Evolutionary conservation across 768 basidiomycete genomes (phyloP), one percentile per base, ranked within the genome.

Genomic region (Lentinula guzmanii): DNA sequence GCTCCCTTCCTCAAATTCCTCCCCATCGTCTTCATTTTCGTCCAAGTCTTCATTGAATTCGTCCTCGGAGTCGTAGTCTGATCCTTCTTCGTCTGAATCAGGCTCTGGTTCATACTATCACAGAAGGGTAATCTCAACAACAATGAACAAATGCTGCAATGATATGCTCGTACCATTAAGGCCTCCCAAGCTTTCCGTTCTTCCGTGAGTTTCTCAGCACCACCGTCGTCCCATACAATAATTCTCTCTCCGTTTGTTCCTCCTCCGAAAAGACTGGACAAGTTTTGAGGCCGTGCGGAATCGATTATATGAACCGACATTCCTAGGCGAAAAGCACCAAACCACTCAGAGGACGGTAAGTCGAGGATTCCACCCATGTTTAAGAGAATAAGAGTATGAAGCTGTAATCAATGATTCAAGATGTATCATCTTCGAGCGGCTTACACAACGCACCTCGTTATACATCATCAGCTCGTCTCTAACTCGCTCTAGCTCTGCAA

Each of bases 191-290:
- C 90, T 67, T 85, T 86, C 68, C 82, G 81, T 67, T 93, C 87
- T 48, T 89, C 83, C 41, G 77, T 76, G 66, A 96, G 76, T 61
- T 79, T 79, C 60, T 87, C 86, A 2, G 86, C 88, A 16, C 84
- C 86, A 3, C 93, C 93, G 67, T 96, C 95, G 64, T 95, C 93
- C 97, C 97, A 99, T 0, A 98, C 81, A 34, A 96, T 77, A 18
- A 98, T 85, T 56, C 89, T 79, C 64, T 90, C 86, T 11, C 81
- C 83, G 56, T 83, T 83, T 65, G 84, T 80, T 28, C 86, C 86
- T 46, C 78, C 80, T 53, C 82, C 85, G 71, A 96, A 98, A 21
- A 98, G 75, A 76, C 88, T 97, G 46, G 86, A 80, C 68, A 98
- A 77, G 73, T 95, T 94, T 69, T 91, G 86, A 16, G 97, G 97